These are phyloP conservation scores for Acephala macrosclerotiorum DNA, from an alignment of 2,329 filamentous ascomycete species.

Conservation along the genomic window DNA sequence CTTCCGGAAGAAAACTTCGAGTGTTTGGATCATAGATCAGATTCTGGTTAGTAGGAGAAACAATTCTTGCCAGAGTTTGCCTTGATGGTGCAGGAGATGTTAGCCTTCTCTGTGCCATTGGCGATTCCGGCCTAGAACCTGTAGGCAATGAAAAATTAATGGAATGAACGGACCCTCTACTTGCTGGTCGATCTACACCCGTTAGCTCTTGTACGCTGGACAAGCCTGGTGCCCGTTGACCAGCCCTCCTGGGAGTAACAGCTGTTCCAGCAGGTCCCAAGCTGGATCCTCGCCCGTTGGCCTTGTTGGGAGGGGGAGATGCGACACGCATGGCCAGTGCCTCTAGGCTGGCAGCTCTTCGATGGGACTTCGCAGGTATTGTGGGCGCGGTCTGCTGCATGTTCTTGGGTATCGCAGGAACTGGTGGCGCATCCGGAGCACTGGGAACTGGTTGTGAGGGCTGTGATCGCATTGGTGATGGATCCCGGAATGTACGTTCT, in stretches of 20 bases:
- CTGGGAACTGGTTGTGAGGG: constrained; percentile 48
- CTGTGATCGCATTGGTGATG: constrained; percentile 64
- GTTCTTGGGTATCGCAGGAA: constrained; percentile 74
- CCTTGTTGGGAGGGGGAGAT: constrained; percentile 40
- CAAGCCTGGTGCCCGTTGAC: constrained; percentile 37
- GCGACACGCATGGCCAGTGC: constrained; percentile 42
- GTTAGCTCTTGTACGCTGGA: constrained; percentile 48
- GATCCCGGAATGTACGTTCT: constrained; percentile 84
- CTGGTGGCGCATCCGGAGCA: constrained; percentile 68
- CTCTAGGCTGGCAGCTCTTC: constrained; percentile 48
- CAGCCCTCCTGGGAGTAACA: constrained; percentile 32
- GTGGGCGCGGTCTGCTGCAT: constrained; percentile 43
- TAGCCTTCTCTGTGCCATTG: constrained; percentile 41
- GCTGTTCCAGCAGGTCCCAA: constrained; percentile 34
- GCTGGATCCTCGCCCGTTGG: constrained; percentile 42
- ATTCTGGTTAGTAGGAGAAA: constrained; percentile 47
- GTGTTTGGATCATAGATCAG: constrained; percentile 73
- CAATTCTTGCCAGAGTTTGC: constrained; percentile 36
- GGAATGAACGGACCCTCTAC: constrained; percentile 55
- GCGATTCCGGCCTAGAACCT: constrained; percentile 41
- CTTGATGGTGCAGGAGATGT: constrained; percentile 42
- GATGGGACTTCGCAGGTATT: constrained; percentile 38
- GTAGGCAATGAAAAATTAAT: constrained; percentile 64
- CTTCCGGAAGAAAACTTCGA: constrained; percentile 64
- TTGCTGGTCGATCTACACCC: constrained; percentile 51